Conservation (phyloP, 2,329 filamentous ascomycete species). For the Ophiosphaerella narmari region DNA sequence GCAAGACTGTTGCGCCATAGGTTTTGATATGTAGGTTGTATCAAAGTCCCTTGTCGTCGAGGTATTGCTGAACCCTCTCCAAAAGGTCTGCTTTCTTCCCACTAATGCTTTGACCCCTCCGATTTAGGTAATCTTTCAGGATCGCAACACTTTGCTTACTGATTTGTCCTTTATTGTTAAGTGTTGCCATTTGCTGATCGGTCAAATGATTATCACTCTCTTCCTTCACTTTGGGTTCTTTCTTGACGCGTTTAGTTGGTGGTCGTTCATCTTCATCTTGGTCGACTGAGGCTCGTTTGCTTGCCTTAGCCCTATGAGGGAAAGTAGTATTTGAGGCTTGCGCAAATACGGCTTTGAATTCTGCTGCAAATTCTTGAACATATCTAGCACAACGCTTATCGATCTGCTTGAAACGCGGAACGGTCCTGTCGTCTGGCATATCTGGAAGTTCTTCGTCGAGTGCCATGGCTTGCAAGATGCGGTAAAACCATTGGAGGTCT, state of each 20-base stretch:
- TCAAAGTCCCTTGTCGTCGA: conserved; percentile 38
- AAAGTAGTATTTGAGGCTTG: conserved; percentile 44
- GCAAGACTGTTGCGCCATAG: background rate
- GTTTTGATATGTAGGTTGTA: background rate
- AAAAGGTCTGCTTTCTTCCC: conserved; percentile 48
- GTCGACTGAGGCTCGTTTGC: conserved; percentile 49
- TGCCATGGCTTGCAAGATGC: conserved; percentile 86
- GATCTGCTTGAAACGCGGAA: conserved; percentile 85
- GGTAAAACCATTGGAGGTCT: conserved; percentile 95
- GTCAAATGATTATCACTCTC: conserved; percentile 37
- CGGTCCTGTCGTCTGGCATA: conserved; percentile 73
- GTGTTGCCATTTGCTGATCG: conserved; percentile 51
- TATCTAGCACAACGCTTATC: conserved; percentile 81
- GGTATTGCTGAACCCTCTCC: conserved; percentile 41
- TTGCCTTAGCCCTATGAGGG: conserved; percentile 48
- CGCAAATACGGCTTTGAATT: conserved; percentile 64
- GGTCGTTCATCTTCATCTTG: conserved; percentile 26
- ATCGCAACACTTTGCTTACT: conserved; percentile 46
- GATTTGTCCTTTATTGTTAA: conserved; percentile 51
- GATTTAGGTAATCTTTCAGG: conserved; percentile 39
- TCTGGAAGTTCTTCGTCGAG: conserved; percentile 89
- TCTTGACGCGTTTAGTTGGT: conserved; percentile 31
- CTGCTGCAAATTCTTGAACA: conserved; percentile 75
- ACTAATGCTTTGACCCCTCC: conserved; percentile 22
- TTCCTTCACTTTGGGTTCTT: conserved; percentile 28